These are phyloP conservation scores for Cryptococcus jaspeensis DNA, from an alignment of 1,284 basidiomycete genomes.

Conservation along the genomic window DNA sequence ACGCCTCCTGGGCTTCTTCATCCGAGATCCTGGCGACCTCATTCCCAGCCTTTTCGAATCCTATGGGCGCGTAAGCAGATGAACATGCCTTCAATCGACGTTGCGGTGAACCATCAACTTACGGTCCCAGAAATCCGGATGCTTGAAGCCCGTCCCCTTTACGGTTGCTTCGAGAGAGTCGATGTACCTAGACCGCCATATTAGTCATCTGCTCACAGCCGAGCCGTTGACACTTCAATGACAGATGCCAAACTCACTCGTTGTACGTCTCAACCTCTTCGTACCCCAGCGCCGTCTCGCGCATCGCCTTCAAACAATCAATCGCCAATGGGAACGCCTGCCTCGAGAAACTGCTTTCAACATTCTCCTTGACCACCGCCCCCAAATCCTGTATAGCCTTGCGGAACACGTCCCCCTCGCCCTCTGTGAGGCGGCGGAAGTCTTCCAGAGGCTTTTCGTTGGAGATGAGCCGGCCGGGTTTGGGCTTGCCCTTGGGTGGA, in stretches of 20 bases:
- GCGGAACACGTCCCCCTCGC: conserved; percentile 69
- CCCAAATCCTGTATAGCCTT: conserved; percentile 72
- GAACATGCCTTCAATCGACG: not conserved
- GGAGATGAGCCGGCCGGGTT: conserved; percentile 57
- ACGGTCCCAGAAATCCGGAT: conserved; percentile 49
- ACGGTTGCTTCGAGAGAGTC: conserved; percentile 35
- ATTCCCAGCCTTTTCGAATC: conserved; percentile 37
- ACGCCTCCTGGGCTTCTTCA: conserved; percentile 44
- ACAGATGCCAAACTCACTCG: conserved; percentile 21
- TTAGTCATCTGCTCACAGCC: not conserved
- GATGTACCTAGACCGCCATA: conserved; percentile 24
- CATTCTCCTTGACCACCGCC: conserved; percentile 67
- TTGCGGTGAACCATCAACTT: conserved; percentile 4
- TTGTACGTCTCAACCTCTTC: conserved; percentile 51
- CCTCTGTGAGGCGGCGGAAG: conserved; percentile 65
- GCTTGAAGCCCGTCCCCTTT: conserved; percentile 43
- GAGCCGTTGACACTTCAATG: not conserved
- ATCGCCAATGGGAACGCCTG: conserved; percentile 67
- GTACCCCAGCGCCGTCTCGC: conserved; percentile 61
- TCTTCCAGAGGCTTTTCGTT: conserved; percentile 66
- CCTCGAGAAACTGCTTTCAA: conserved; percentile 65
- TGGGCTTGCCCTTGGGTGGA: conserved; percentile 24
- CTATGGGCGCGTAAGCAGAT: conserved; percentile 18
- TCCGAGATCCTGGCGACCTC: conserved; percentile 34
- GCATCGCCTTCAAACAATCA: conserved; percentile 66